These are phyloP conservation scores for Panicum miliaceum DNA, from an alignment of 176 grass and related monocot species.

Conservation along the genomic window DNA sequence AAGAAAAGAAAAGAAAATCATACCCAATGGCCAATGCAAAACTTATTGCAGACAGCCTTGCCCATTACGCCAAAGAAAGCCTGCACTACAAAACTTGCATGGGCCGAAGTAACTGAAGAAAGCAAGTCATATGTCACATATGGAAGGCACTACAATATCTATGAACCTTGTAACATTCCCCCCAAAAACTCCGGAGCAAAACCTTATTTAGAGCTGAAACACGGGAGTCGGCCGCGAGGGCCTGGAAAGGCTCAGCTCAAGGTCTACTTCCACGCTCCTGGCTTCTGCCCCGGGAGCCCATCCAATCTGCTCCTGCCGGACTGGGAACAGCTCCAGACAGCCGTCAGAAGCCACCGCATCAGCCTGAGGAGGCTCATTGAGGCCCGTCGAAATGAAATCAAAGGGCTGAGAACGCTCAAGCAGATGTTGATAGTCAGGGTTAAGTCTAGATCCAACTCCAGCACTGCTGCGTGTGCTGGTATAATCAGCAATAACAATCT, in stretches of 20 bases:
- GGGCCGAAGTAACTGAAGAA: not conserved
- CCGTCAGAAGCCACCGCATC: not conserved
- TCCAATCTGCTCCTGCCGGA: slow-evolving; percentile 44
- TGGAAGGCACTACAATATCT: not conserved
- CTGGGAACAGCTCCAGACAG: slow-evolving; percentile 65
- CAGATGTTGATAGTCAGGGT: slow-evolving; percentile 8
- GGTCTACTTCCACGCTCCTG: slow-evolving; percentile 20
- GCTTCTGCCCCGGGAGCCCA: not conserved
- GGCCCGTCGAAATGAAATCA: not conserved
- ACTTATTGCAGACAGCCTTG: too few species aligned
- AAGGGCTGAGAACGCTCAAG: slow-evolving; percentile 7
- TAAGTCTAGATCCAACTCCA: not conserved
- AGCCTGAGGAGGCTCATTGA: not conserved
- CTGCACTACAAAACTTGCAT: not conserved
- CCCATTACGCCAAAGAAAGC: not conserved
- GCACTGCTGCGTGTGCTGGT: not conserved
- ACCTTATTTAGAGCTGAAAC: not conserved
- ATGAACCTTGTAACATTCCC: not conserved
- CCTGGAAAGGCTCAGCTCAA: slow-evolving; percentile 46
- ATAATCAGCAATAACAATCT: not conserved
- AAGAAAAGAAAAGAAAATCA: too few species aligned
- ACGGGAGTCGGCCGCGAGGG: not conserved
- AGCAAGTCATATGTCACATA: not conserved
- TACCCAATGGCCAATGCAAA: too few species aligned
- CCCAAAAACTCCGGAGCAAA: not conserved